A percentile compares a stretch with the other conserved stretches of the same genome.
Conservation (phyloP, 495 filamentous ascomycete species). For the Penicillium arizonense region DNA sequence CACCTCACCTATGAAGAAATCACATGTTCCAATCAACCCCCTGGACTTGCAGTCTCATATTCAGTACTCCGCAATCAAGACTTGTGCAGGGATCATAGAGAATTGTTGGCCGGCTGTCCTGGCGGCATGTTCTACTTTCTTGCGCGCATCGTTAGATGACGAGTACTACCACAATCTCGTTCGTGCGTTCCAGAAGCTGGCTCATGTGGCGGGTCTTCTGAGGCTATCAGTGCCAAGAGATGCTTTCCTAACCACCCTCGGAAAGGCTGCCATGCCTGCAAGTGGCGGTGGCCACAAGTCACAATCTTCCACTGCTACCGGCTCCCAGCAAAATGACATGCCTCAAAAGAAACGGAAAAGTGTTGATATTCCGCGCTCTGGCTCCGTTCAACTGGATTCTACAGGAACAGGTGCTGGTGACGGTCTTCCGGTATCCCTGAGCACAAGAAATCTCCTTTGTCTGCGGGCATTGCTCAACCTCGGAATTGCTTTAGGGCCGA, state of each 20-base stretch:
- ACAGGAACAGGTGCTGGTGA: constrained; percentile 20
- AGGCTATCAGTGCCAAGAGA: constrained; percentile 82
- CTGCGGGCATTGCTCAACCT: constrained; percentile 87
- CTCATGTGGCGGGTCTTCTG: constrained; percentile 89
- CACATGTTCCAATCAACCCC: constrained; percentile 77
- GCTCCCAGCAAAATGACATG: constrained; percentile 19
- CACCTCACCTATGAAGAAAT: constrained; percentile 48
- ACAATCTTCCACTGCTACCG: constrained; percentile 13
- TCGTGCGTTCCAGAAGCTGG: constrained; percentile 92
- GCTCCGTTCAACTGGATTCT: constrained; percentile 18
- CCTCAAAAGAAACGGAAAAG: constrained; percentile 43
- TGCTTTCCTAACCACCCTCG: constrained; percentile 90
- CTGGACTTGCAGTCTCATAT: constrained; percentile 69
- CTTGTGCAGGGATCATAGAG: constrained; percentile 78
- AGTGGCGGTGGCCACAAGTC: constrained; percentile 54
- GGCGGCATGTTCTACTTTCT: constrained; percentile 89
- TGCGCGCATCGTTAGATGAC: constrained; percentile 88
- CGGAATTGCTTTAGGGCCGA: constrained; percentile 91
- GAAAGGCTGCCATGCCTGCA: constrained; percentile 85
- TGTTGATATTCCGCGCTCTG: constrained; percentile 17
- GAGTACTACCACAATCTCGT: constrained; percentile 92
- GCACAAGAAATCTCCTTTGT: constrained; percentile 85
- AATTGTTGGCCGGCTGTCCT: constrained; percentile 95
- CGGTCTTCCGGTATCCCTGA: constrained; percentile 53
- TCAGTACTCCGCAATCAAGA: constrained; percentile 64